Evolutionary conservation across 2,329 filamentous ascomycete species (phyloP).

Genomic region (Colletotrichum trifolii): DNA sequence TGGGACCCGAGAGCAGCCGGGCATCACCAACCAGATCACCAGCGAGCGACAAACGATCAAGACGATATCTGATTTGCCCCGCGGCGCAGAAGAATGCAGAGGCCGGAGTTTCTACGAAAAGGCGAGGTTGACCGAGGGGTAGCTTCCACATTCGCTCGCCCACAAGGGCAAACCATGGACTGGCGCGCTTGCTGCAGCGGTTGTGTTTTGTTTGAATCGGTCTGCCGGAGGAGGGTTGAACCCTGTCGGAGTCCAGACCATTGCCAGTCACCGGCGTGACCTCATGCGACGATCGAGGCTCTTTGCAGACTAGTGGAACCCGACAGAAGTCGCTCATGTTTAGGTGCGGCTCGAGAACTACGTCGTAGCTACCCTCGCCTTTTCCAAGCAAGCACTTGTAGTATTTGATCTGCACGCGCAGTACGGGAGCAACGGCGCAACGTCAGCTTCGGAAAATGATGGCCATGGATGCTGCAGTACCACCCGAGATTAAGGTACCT

Average conservation of each 20-base stretch:
- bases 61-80: slow-evolving; percentile 4
- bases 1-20: slow-evolving; percentile 17
- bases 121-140: slow-evolving; percentile 10
- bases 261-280: slow-evolving; percentile 5
- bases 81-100: slow-evolving; percentile 15
- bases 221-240: slow-evolving; percentile 20
- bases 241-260: slow-evolving; percentile 22
- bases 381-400: no score
- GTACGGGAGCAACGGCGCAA: no score
- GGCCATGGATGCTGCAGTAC: slow-evolving; percentile 31
- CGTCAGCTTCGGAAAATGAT: slow-evolving; percentile 10
- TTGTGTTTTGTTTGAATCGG: slow-evolving; percentile 13
- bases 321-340: background rate
- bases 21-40: background rate
- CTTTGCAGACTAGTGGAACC: background rate
- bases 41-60: slow-evolving; percentile 6
- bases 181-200: slow-evolving; percentile 17
- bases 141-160: slow-evolving; percentile 1
- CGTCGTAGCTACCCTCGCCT: no score
- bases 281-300: slow-evolving; percentile 13
- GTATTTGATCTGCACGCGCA: no score
- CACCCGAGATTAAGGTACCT: slow-evolving; percentile 38
- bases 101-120: slow-evolving; percentile 17
- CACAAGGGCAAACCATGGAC: background rate
- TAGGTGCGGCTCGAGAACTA: no score